phyloP scores from a whole-genome alignment of 208 protist species.

The Crithidia fasciculata region DNA sequence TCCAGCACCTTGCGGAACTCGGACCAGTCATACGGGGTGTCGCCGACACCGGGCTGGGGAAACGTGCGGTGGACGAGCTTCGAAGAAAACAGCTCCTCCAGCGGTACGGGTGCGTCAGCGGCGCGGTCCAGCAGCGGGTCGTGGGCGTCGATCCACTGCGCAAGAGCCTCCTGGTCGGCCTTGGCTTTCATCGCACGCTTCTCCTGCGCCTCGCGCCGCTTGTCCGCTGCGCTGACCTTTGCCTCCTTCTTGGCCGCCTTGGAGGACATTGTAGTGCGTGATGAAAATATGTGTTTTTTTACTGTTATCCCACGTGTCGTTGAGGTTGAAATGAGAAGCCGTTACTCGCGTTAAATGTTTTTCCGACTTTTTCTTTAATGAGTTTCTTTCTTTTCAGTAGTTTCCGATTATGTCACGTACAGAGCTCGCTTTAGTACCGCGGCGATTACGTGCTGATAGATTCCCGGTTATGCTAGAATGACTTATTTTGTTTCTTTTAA shows the following conservation, averaged over 20 bases:
- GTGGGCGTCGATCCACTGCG: constrained; percentile 60
- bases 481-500: too few species aligned
- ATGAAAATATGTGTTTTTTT: not conserved
- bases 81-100: constrained; percentile 54
- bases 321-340: not conserved
- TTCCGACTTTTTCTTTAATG: too few species aligned
- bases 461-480: too few species aligned
- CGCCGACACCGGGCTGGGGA: constrained; percentile 22
- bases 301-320: too few species aligned
- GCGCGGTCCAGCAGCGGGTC: constrained; percentile 66
- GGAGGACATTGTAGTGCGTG: constrained; percentile 14
- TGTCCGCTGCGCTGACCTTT: constrained; percentile 28
- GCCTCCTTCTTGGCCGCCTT: constrained; percentile 36
- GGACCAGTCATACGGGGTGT: constrained; percentile 73
- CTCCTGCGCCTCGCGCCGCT: constrained; percentile 22
- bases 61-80: constrained; percentile 74
- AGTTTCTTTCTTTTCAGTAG: too few species aligned
- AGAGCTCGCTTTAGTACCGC: too few species aligned
- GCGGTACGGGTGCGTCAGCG: constrained; percentile 38
- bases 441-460: too few species aligned
- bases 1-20: constrained; percentile 66
- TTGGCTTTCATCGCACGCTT: constrained; percentile 39
- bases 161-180: constrained; percentile 32
- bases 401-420: too few species aligned
- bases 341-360: too few species aligned